phyloP scores from a whole-genome alignment of 1,284 basidiomycete genomes.

The Jaminaea rosea region DNA sequence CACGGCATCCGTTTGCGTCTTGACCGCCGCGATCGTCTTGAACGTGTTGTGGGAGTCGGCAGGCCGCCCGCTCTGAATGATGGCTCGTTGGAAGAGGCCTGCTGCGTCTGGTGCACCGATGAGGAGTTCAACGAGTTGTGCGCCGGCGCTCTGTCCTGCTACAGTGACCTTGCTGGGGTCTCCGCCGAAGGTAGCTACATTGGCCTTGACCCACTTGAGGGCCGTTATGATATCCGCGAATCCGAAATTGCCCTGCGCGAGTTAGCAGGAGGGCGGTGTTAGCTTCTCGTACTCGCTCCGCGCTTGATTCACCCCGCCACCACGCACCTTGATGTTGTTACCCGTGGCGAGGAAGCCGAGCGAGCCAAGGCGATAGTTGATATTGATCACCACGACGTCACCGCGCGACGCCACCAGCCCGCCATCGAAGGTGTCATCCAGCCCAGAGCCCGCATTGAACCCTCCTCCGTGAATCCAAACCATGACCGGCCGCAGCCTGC shows the following conservation, averaged over 20 bases:
- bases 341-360: constrained; percentile 4
- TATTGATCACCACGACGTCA: constrained; percentile 51
- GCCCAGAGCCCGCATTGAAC: constrained; percentile 49
- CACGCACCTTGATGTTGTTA: background rate
- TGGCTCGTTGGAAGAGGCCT: constrained; percentile 8
- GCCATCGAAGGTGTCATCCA: constrained; percentile 50
- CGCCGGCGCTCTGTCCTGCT: constrained; percentile 10
- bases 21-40: constrained; percentile 1
- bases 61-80: constrained; percentile 3
- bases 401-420: constrained; percentile 50
- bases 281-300: no score
- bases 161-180: constrained; percentile 8
- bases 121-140: constrained; percentile 6
- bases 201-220: constrained; percentile 9
- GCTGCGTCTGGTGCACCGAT: background rate
- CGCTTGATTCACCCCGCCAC: no score
- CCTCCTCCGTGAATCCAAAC: constrained; percentile 51
- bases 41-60: constrained; percentile 3
- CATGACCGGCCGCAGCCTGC: constrained; percentile 54
- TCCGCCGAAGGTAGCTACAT: constrained; percentile 9
- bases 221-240: constrained; percentile 7
- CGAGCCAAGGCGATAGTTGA: constrained; percentile 7
- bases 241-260: constrained; percentile 9
- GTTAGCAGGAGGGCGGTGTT: no score
- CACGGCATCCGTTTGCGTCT: constrained; percentile 3